Conservation (phyloP, 257 asterid species). For the Plectranthus barbatus region DNA sequence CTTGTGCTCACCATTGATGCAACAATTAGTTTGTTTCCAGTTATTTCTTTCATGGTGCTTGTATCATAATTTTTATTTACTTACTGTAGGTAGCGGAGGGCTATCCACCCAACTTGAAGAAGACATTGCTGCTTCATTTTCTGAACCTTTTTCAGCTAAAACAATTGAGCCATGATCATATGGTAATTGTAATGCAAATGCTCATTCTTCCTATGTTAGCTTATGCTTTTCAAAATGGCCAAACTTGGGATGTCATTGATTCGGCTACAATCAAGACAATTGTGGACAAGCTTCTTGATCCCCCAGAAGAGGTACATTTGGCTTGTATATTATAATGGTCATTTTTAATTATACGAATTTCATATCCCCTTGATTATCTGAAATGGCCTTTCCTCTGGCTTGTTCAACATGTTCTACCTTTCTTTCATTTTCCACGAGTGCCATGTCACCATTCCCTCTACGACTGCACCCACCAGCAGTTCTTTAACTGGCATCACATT, state of each 20-base stretch:
- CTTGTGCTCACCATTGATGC: conserved; percentile 1
- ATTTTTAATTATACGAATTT: not conserved
- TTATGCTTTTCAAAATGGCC: conserved; percentile 90
- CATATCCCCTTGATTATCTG: not conserved
- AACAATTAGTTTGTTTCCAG: not conserved
- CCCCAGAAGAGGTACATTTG: conserved; percentile 89
- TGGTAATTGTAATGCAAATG: conserved; percentile 99
- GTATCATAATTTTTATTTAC: conserved; percentile 9
- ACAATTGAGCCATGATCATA: conserved; percentile 85
- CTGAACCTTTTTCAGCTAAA: conserved; percentile 79
- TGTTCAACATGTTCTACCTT: not conserved
- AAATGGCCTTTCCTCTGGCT: not conserved
- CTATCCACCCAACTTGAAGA: conserved; percentile 86
- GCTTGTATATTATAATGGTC: not conserved
- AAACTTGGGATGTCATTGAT: conserved; percentile 99
- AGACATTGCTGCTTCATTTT: conserved; percentile 79
- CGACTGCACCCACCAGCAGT: not conserved
- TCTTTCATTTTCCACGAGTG: not conserved
- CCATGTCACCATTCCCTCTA: not conserved
- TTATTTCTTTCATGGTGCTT: conserved; percentile 3
- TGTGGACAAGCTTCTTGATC: conserved; percentile 96
- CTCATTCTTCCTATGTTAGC: conserved; percentile 98
- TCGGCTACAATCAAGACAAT: conserved; percentile 78
- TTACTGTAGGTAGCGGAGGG: conserved; percentile 85
- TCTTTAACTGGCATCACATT: not conserved